Conservation (phyloP, 2,329 filamentous ascomycete species). For the Ciborinia camelliae region DNA sequence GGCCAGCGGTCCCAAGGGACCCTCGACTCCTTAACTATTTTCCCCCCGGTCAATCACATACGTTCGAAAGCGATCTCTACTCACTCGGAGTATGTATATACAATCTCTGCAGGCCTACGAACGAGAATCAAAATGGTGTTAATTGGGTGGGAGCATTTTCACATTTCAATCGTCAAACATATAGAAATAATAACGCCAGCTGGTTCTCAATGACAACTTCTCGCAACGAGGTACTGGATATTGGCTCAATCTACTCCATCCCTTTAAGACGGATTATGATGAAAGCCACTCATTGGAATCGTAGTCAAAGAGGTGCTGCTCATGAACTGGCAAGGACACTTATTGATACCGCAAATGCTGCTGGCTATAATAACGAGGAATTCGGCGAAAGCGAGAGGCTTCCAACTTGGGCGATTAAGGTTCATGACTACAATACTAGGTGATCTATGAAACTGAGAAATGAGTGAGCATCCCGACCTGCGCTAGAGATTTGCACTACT, state of each 20-base stretch:
- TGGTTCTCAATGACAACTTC: background rate
- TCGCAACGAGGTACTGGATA: background rate
- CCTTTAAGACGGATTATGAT: background rate
- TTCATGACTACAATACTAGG: constrained; percentile 27
- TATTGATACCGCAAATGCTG: background rate
- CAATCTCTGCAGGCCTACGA: constrained; percentile 18
- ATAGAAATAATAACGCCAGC: background rate
- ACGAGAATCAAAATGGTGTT: background rate
- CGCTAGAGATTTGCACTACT: background rate
- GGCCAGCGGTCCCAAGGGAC: constrained; percentile 20
- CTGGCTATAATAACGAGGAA: background rate
- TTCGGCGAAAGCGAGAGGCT: constrained; percentile 16
- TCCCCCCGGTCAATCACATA: constrained; percentile 22
- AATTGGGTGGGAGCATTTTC: background rate
- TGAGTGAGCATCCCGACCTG: background rate
- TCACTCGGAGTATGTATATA: constrained; percentile 29
- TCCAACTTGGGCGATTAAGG: constrained; percentile 27
- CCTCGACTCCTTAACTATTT: background rate
- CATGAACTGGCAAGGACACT: background rate
- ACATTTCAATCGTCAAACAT: constrained; percentile 6
- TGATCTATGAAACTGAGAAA: background rate
- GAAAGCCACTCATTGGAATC: constrained; percentile 2
- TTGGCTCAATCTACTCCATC: background rate
- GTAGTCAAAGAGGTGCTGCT: background rate
- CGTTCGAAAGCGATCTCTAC: constrained; percentile 30